These are phyloP conservation scores for Solanum appendiculatum DNA, from an alignment of 257 asterid species.

Conservation along the genomic window DNA sequence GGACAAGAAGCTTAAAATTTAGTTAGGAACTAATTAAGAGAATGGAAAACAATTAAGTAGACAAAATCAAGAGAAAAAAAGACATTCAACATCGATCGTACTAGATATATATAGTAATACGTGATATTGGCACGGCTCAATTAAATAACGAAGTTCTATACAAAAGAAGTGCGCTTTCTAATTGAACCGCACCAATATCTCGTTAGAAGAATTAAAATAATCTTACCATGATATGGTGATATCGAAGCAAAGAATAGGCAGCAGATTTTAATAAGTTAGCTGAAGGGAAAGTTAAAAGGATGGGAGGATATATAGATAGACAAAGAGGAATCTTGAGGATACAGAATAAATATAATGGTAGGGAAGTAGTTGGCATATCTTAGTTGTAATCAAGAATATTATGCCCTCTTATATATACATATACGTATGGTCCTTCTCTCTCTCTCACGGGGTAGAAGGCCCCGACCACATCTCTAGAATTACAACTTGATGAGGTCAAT, in stretches of 20 bases:
- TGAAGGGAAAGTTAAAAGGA: background rate
- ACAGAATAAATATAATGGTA: background rate
- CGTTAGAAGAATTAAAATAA: slow-evolving; percentile 12
- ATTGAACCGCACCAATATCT: slow-evolving; percentile 98
- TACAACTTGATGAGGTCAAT: background rate
- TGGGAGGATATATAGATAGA: background rate
- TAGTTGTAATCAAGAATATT: slow-evolving; percentile 1
- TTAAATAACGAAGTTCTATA: slow-evolving; percentile 59
- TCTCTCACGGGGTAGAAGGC: background rate
- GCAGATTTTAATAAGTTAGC: background rate
- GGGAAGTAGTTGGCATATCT: slow-evolving; percentile 9
- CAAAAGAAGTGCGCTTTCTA: slow-evolving; percentile 49
- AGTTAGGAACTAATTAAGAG: background rate
- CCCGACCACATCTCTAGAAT: background rate
- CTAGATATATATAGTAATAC: slow-evolving; percentile 1
- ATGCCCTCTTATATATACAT: background rate
- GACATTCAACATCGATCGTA: background rate
- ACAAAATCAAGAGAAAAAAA: background rate
- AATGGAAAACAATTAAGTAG: background rate
- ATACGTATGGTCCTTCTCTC: background rate
- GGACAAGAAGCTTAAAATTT: background rate
- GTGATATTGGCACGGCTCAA: slow-evolving; percentile 99
- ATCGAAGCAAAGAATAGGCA: background rate
- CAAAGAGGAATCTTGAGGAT: background rate
- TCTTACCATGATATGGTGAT: background rate